Conservation (phyloP, 2,329 filamentous ascomycete species). For the Daldinia eschscholtzii region DNA sequence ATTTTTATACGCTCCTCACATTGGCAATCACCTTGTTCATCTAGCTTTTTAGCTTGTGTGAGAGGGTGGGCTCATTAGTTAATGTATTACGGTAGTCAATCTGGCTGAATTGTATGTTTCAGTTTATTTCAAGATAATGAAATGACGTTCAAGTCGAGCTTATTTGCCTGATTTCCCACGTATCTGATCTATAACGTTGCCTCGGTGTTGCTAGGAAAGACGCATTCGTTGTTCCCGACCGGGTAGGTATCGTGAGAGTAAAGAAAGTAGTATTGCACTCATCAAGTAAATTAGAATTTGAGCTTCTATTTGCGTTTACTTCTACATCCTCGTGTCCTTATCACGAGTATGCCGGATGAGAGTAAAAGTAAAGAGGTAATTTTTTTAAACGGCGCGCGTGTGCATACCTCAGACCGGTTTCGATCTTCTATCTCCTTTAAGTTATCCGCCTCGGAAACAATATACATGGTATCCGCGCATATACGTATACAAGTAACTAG, state of each 20-base stretch:
- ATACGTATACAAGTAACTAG: neutral
- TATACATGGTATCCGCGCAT: neutral
- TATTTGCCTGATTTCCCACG: neutral
- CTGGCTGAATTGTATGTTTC: slow-evolving; percentile 6
- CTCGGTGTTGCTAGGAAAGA: neutral
- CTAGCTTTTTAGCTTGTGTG: neutral
- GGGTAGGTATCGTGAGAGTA: neutral
- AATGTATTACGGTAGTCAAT: slow-evolving; percentile 12
- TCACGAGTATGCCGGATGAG: neutral
- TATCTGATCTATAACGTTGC: too few species aligned
- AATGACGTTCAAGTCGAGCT: neutral
- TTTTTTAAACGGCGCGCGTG: neutral
- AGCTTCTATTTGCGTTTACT: neutral
- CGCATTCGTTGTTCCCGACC: neutral
- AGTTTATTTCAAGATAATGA: neutral
- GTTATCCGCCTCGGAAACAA: neutral
- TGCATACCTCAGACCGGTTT: neutral
- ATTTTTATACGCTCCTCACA: neutral
- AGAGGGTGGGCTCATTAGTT: slow-evolving; percentile 11
- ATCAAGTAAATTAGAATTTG: neutral
- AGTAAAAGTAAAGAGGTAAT: neutral
- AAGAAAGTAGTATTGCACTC: neutral
- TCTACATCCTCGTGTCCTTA: neutral
- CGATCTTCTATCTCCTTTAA: neutral
- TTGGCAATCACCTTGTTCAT: neutral